Percentiles rank a stretch among this genome's conserved stretches.
Evolutionary conservation across 345 rosid species (phyloP).

Genomic region (Lenwebbia sp.): DNA sequence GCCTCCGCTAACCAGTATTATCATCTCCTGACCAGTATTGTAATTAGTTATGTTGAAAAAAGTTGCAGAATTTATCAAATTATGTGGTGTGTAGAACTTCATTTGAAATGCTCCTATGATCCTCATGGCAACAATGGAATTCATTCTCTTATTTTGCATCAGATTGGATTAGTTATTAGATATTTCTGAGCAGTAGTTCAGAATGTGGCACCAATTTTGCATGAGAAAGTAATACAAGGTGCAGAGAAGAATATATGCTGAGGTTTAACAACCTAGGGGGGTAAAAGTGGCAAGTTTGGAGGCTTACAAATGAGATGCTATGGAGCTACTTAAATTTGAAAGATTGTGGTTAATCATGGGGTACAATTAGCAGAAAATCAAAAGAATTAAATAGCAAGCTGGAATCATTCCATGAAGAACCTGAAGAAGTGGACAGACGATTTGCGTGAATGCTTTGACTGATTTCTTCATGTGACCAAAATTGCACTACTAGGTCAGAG

Average conservation of each 20-base stretch:
- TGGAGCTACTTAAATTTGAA: neutral
- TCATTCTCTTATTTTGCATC: neutral
- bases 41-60: neutral
- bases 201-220: neutral
- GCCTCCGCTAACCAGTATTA: neutral
- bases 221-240: neutral
- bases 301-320: neutral
- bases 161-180: neutral
- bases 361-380: neutral
- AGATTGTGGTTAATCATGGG: neutral
- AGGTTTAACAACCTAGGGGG: neutral
- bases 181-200: neutral
- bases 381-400: neutral
- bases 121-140: neutral
- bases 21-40: neutral
- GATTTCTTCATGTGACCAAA: neutral
- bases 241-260: neutral
- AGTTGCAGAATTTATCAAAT: neutral
- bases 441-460: neutral
- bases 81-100: neutral
- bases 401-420: neutral
- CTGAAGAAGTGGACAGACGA: neutral
- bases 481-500: neutral
- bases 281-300: neutral
- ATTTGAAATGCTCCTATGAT: neutral